Percentiles rank a stretch among this genome's conserved stretches.
Conservation (phyloP, 805 yeast genomes). For the Vanderwaltozyma yarrowii region DNA sequence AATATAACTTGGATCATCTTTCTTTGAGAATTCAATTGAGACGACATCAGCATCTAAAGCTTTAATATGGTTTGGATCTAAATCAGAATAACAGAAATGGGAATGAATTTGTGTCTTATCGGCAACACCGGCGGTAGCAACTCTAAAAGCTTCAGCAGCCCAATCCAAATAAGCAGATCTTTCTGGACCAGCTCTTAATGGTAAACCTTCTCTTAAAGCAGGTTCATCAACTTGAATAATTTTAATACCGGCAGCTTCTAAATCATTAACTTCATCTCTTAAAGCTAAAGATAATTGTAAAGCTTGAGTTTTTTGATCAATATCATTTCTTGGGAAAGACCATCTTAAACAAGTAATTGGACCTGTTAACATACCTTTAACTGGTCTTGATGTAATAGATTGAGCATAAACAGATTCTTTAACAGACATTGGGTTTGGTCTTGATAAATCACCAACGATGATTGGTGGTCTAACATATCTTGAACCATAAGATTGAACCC, state of each 20-base stretch:
- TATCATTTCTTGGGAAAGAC: constrained; percentile 99
- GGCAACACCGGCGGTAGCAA: constrained; percentile 95
- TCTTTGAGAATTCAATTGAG: constrained; percentile 98
- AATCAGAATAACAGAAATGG: constrained; percentile 99
- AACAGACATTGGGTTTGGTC: constrained; percentile 98
- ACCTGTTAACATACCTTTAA: constrained; percentile 99
- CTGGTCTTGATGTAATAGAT: constrained; percentile 87
- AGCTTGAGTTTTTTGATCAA: constrained; percentile 86
- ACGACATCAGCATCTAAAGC: constrained; percentile 99
- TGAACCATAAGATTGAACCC: constrained; percentile 99
- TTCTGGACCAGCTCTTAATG: constrained; percentile 95
- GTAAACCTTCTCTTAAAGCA: constrained; percentile 99
- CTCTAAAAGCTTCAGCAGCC: constrained; percentile 99
- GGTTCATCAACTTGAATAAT: constrained; percentile 99
- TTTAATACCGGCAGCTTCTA: constrained; percentile 96
- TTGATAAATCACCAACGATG: constrained; percentile 97
- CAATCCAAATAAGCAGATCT: constrained; percentile 93
- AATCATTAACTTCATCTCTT: constrained; percentile 97
- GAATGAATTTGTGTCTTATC: constrained; percentile 97
- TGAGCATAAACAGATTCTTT: constrained; percentile 99
- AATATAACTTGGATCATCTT: constrained; percentile 97
- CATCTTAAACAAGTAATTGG: constrained; percentile 99
- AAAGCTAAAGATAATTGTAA: constrained; percentile 94
- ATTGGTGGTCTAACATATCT: constrained; percentile 99
- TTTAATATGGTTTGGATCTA: constrained; percentile 99